Percentiles rank a stretch among this genome's conserved stretches.
These are phyloP conservation scores for Staphylotrichum tortipilum DNA, from an alignment of 495 filamentous ascomycete genomes.

Conservation along the genomic window DNA sequence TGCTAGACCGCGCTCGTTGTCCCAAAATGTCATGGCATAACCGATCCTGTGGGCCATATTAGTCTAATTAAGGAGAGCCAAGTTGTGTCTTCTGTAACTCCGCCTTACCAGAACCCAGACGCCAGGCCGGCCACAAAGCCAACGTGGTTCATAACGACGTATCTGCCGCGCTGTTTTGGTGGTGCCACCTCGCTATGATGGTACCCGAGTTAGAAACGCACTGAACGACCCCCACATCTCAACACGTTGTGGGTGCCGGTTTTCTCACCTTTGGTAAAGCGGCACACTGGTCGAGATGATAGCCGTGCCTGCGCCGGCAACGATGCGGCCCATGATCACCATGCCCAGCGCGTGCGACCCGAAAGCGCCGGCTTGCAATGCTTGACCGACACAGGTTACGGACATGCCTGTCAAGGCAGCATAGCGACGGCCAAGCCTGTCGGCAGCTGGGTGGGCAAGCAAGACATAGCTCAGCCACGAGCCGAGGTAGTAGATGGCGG, in stretches of 20 bases:
- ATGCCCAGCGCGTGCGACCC: conserved; percentile 38
- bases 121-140: conserved; percentile 47
- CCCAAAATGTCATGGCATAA: conserved; percentile 38
- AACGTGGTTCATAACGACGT: conserved; percentile 51
- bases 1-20: conserved; percentile 18
- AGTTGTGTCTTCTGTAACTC: too few relatives aligned
- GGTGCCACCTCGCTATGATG: conserved; percentile 43
- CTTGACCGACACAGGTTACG: conserved; percentile 39
- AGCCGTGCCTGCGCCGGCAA: conserved; percentile 43
- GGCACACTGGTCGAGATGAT: conserved; percentile 49
- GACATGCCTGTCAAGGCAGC: conserved; percentile 40
- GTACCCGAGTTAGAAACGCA: too few relatives aligned
- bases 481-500: conserved; percentile 49
- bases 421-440: conserved; percentile 42
- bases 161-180: conserved; percentile 41
- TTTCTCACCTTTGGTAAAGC: conserved; percentile 43
- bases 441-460: conserved; percentile 39
- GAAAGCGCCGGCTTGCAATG: conserved; percentile 34
- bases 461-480: conserved; percentile 49
- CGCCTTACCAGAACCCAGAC: conserved; percentile 42
- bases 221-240: too few relatives aligned
- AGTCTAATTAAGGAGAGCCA: not conserved
- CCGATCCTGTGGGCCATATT: conserved; percentile 29
- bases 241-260: too few relatives aligned
- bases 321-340: conserved; percentile 45